phyloP scores from a whole-genome alignment of 495 filamentous ascomycete genomes.

The Hypoxylon rickii region DNA sequence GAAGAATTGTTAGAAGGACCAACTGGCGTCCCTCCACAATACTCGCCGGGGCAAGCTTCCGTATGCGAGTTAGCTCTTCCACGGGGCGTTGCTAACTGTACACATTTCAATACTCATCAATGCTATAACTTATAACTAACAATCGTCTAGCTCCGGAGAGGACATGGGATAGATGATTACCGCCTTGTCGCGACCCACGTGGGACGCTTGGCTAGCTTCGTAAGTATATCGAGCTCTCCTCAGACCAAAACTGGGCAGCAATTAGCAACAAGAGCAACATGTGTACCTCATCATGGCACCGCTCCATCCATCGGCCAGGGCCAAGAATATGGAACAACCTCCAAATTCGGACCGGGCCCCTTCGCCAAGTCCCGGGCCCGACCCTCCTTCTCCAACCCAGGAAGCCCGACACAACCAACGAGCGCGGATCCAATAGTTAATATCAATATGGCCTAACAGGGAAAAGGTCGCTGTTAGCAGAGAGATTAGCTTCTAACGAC shows the following conservation, averaged over 20 bases:
- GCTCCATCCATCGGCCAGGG: no score
- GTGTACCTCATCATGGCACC: background rate
- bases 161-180: background rate
- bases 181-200: constrained; percentile 14
- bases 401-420: no score
- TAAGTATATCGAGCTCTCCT: constrained; percentile 1
- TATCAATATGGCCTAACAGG: background rate
- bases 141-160: background rate
- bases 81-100: background rate
- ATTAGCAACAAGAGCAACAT: background rate
- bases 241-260: background rate
- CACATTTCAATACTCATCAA: constrained; percentile 1
- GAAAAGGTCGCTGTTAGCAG: background rate
- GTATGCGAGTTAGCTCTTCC: constrained; percentile 11
- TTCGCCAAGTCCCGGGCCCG: background rate
- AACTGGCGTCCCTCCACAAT: constrained; percentile 13
- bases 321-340: background rate
- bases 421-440: background rate
- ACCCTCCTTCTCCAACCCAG: background rate
- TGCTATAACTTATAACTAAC: background rate
- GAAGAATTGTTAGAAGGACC: constrained; percentile 6
- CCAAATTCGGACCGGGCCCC: background rate
- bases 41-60: constrained; percentile 18
- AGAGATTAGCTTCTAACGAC: background rate
- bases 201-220: constrained; percentile 4